Evolutionary conservation across 768 basidiomycete species (phyloP), one percentile per base, ranked within the genome.

Genomic region (Mycena haematopus): DNA sequence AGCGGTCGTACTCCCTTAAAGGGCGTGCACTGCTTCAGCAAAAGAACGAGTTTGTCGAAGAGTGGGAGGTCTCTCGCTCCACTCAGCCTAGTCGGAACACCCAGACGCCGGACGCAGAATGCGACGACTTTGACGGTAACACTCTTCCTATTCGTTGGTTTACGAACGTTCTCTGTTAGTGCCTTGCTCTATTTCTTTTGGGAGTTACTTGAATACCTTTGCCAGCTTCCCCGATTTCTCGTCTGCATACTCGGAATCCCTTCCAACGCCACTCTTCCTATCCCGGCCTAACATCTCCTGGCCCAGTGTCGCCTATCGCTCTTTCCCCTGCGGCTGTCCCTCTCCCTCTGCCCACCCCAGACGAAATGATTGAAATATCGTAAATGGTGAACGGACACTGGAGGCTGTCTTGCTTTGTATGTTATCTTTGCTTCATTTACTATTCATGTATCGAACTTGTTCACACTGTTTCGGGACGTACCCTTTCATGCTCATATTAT

Each of bases 141-240:
- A 64, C 58, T 10, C 65, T 68, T 45, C 65, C 74, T 9, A 67
- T 76, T 56, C 73, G 80, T 53, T 82, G 80, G 80, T 78, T 77
- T 60, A 71, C 76, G 9, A 75, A 72, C 46, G 66, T 77, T n/a
- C 77, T 82, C 21, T 79, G 82, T 83, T 25, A 52, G 82, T 77
- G 25, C 38, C 52, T 29, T 54, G 42, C 52, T 56, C 56, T 59
- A 14, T 50, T 24, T 62, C 25, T 50, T 36, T 42, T 54, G 3
- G 22, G 24, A 42, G n/a, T 66, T 60, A 25, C 63, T 65, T 21
- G 55, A 40, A 27, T 21, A 21, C 11, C 36, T 17, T 21, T 15
- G 56, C 4, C 57, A 93, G 91, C 87, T n/a, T 93, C 91, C 44
- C 91, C 91, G 63, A 84, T 92, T 62, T 91, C 90, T 25, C 89